Evolutionary conservation across 371 early-diverging fungal species (phyloP).

Genomic region (Mucor indicus): DNA sequence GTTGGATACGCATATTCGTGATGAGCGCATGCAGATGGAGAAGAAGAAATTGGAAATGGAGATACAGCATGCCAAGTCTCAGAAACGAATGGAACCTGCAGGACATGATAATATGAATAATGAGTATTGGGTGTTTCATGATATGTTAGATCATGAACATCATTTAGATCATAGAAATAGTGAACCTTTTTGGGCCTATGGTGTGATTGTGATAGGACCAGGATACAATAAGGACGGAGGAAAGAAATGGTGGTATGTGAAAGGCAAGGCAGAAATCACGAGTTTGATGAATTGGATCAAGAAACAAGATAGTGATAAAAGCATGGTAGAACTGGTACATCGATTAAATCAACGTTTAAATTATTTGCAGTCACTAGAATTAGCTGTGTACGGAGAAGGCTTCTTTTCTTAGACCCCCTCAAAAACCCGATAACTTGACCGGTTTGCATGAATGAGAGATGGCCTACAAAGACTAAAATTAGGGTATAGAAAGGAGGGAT

Average conservation of each 20-base stretch:
- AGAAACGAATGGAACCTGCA: constrained; percentile 17
- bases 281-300: constrained; percentile 16
- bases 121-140: constrained; percentile 41
- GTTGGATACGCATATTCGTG: constrained; percentile 20
- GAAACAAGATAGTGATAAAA: background rate
- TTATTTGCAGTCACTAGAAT: constrained; percentile 21
- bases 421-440: no score
- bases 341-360: constrained; percentile 12
- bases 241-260: constrained; percentile 28
- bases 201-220: constrained; percentile 35
- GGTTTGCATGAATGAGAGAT: no score
- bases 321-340: background rate
- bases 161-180: constrained; percentile 19
- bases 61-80: constrained; percentile 5
- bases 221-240: constrained; percentile 10
- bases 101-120: constrained; percentile 29
- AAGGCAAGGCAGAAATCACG: constrained; percentile 20
- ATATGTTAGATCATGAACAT: constrained; percentile 22
- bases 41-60: constrained; percentile 9
- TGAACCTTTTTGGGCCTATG: constrained; percentile 36
- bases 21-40: constrained; percentile 18
- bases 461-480: no score
- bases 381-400: constrained; percentile 26
- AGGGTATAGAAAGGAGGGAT: no score
- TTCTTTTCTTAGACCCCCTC: constrained; percentile 5